Conservation (phyloP, 805 yeast species). For the Starmerella vitae region DNA sequence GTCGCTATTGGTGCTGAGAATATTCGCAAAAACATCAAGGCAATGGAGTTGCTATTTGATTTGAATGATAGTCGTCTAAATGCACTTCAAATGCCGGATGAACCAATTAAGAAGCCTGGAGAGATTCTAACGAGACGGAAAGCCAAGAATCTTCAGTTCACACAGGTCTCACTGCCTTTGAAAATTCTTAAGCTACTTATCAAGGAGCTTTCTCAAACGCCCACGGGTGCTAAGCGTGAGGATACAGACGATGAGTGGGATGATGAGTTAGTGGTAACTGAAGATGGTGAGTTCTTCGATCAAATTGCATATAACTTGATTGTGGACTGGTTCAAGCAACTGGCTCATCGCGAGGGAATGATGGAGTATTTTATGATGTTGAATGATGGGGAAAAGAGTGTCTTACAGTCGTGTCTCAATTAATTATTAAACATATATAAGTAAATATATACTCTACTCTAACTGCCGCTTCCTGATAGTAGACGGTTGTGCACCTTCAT, state of each 20-base stretch:
- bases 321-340: slow-evolving; percentile 22
- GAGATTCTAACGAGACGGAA: slow-evolving; percentile 72
- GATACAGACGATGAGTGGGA: slow-evolving; percentile 33
- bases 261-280: slow-evolving; percentile 23
- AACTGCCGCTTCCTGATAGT: no score
- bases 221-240: slow-evolving; percentile 22
- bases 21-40: slow-evolving; percentile 52
- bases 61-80: slow-evolving; percentile 43
- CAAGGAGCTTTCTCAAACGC: slow-evolving; percentile 51
- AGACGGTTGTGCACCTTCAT: not conserved
- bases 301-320: slow-evolving; percentile 19
- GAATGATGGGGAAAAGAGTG: slow-evolving; percentile 12
- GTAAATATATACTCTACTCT: no score
- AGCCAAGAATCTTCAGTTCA: slow-evolving; percentile 49
- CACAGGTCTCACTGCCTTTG: slow-evolving; percentile 51
- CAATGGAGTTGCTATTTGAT: slow-evolving; percentile 53
- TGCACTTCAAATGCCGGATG: slow-evolving; percentile 45
- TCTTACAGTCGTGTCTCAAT: no score
- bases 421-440: no score
- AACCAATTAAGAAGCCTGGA: slow-evolving; percentile 52
- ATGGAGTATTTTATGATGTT: slow-evolving; percentile 17
- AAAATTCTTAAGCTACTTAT: slow-evolving; percentile 62
- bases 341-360: slow-evolving; percentile 11
- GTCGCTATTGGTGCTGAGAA: slow-evolving; percentile 64
- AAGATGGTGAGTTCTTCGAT: slow-evolving; percentile 20